Base-by-base conservation (phyloP, 2,329 filamentous ascomycete genomes). In the Penicillium digitatum region DNA sequence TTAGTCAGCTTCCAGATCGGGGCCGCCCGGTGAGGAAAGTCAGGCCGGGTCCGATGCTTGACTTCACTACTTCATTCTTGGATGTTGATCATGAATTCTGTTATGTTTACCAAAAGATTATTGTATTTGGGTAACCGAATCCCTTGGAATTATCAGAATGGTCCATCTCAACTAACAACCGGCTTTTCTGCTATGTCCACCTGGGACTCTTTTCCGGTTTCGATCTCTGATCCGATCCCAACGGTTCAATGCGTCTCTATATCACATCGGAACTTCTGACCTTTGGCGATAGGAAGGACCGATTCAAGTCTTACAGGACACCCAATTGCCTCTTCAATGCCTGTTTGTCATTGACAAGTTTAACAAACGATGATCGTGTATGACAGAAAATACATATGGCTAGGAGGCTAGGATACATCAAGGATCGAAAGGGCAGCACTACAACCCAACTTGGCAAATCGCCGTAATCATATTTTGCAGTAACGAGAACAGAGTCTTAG, bases 1-100 rank as follows among this genome's bases (percentile, higher is more conserved):
- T 63, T 72, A 68, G 63, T 52, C 66, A 54, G 54, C 46, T 59
- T 63, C 62, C 64, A 63, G 45, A 62, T 66, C 63, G 63, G 63
- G 63, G 56, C 55, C 58, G 56, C 54, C 67, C 69, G 69, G 69
- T 72, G 69, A 69, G 63, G 45, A 16, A 38, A 16, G 22, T 16
- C 14, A 48, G 51, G 51, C 44, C 44, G 45, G 31, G 11, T 40
- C 51, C 51, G 51, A 32, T 44, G 14, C 18, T 50, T 20, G 5
- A 39, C 37, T 40, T 9, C 27, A 39, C 8, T 27, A 32, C 47
- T 49, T 49, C 26, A 22, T 26, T 34, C 20, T 37, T 26, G 29
- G 24, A 26, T 16, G 34, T n/a, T 35, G 16, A 22, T 18, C 16
- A 43, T 22, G 5, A 4, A 34, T 24, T 24, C 14, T 7, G 5